Conservation (phyloP, 1,139 yeast genomes). For the Taphrina deformans region DNA sequence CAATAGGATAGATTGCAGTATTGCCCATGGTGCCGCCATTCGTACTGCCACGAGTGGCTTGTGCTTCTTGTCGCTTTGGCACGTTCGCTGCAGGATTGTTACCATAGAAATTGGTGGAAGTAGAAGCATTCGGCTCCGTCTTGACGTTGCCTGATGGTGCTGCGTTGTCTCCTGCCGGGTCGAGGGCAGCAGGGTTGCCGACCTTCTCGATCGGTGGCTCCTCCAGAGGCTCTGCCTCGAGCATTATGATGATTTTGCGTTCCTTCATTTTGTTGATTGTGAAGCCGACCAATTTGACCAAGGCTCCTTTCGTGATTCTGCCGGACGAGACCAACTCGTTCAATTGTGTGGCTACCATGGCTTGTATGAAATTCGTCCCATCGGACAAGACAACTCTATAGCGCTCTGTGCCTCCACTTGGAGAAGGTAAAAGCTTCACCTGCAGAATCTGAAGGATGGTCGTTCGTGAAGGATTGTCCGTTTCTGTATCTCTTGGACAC, state of each 20-base stretch:
- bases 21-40: conserved; percentile 7
- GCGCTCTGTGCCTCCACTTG: conserved; percentile 36
- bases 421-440: conserved; percentile 36
- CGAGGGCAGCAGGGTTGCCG: conserved; percentile 35
- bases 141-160: conserved; percentile 15
- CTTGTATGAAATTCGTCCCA: conserved; percentile 38
- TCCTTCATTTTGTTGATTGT: conserved; percentile 37
- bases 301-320: conserved; percentile 36
- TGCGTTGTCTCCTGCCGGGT: conserved; percentile 19
- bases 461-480: background rate
- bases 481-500: conserved; percentile 3
- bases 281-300: conserved; percentile 37
- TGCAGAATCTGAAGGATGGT: conserved; percentile 39
- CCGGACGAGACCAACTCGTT: conserved; percentile 36
- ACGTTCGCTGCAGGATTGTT: conserved; percentile 22
- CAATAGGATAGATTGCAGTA: conserved; percentile 65
- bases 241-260: conserved; percentile 33
- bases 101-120: conserved; percentile 34
- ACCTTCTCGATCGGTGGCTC: conserved; percentile 37
- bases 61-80: conserved; percentile 14
- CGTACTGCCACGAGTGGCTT: background rate
- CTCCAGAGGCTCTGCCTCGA: conserved; percentile 35
- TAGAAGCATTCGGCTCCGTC: conserved; percentile 27
- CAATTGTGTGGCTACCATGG: conserved; percentile 38
- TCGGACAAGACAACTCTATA: conserved; percentile 40